These are phyloP conservation scores for Cryptococcus sp. DNA, from an alignment of 1,284 basidiomycete species.

Conservation along the genomic window DNA sequence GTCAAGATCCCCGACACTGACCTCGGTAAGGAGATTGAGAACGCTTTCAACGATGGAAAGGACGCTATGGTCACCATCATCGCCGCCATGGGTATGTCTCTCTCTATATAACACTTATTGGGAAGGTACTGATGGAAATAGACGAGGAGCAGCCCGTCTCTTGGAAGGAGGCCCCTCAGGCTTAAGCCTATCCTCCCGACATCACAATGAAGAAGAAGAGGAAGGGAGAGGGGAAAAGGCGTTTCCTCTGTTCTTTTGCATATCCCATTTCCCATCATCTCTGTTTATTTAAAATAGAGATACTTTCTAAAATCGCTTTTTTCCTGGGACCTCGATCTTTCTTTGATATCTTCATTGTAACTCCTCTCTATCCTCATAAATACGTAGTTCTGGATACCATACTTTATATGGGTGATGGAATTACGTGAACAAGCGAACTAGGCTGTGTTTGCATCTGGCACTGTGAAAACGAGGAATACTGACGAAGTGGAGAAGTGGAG, in stretches of 20 bases:
- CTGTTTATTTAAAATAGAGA: too few species aligned
- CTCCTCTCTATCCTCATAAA: too few species aligned
- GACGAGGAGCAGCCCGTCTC: constrained; percentile 71
- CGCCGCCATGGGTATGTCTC: constrained; percentile 76
- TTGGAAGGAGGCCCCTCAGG: constrained; percentile 68
- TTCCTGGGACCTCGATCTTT: too few species aligned
- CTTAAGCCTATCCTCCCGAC: neutral
- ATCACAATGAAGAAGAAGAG: neutral
- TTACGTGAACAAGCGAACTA: too few species aligned
- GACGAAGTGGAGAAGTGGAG: too few species aligned
- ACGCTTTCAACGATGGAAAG: constrained; percentile 79
- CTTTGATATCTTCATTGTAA: too few species aligned
- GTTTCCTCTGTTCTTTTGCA: neutral
- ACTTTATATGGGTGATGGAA: too few species aligned
- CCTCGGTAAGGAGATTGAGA: constrained; percentile 69
- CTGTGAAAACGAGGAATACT: too few species aligned
- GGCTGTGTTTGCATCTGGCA: too few species aligned
- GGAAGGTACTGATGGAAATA: constrained; percentile 12
- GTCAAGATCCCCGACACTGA: constrained; percentile 88
- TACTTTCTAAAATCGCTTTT: too few species aligned
- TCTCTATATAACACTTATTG: neutral
- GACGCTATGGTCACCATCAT: constrained; percentile 78
- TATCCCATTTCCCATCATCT: too few species aligned
- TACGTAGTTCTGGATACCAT: too few species aligned
- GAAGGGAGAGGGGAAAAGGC: neutral